A percentile compares a stretch with the other conserved stretches of the same genome.
Evolutionary conservation across 257 asterid genomes (phyloP).

Genomic region (Solanum etuberosum): DNA sequence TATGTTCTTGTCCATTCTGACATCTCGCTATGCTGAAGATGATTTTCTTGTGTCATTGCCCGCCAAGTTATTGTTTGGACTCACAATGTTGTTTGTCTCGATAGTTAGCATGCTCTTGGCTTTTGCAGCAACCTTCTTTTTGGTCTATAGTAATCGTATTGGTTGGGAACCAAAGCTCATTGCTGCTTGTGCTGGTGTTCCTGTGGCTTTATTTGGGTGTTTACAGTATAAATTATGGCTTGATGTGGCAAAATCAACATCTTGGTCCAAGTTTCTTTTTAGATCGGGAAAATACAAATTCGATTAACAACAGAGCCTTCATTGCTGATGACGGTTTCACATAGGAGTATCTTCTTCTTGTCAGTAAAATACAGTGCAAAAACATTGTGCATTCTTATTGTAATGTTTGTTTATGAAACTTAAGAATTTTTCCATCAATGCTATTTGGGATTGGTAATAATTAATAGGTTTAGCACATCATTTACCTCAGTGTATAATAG

Average conservation of each 20-base stretch:
- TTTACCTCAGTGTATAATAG: background rate
- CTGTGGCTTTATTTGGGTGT: background rate
- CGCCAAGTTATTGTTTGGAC: background rate
- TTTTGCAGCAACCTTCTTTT: background rate
- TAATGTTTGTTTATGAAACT: background rate
- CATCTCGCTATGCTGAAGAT: background rate
- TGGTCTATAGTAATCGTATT: background rate
- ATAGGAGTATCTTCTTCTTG: background rate
- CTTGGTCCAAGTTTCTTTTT: background rate
- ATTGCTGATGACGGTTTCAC: too few species aligned
- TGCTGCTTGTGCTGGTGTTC: background rate
- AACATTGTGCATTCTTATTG: background rate
- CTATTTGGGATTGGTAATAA: background rate
- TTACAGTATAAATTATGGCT: background rate
- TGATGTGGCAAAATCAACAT: background rate
- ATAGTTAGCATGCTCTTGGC: background rate
- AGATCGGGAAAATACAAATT: background rate
- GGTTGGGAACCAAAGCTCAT: background rate
- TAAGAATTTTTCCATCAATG: background rate
- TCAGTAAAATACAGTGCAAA: too few species aligned
- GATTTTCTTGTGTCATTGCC: constrained; percentile 6
- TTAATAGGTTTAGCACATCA: background rate
- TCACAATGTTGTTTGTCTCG: background rate
- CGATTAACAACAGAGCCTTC: background rate
- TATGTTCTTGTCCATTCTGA: constrained; percentile 8